A percentile compares a stretch with the other conserved stretches of the same genome.
These are phyloP conservation scores for Torulaspora quercuum DNA, from an alignment of 805 yeast species.

Conservation along the genomic window DNA sequence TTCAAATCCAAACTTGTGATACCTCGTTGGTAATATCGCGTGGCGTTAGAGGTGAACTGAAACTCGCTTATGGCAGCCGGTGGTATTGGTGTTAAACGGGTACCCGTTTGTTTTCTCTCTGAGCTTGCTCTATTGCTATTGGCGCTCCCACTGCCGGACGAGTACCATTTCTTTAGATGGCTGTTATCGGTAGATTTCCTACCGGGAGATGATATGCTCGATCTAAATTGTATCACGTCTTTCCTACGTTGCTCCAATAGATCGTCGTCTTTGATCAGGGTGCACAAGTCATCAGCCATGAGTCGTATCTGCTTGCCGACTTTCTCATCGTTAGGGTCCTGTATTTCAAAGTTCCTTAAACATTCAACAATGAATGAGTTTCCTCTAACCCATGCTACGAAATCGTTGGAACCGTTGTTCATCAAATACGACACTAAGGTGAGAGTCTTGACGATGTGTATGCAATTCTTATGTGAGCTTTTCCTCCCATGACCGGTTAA, in stretches of 20 bases:
- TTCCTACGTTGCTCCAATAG: slow-evolving; percentile 27
- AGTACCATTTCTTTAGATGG: slow-evolving; percentile 22
- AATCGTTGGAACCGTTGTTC: slow-evolving; percentile 52
- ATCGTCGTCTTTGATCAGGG: slow-evolving; percentile 33
- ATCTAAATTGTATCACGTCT: slow-evolving; percentile 32
- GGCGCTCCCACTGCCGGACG: no score
- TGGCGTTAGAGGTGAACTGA: slow-evolving; percentile 11
- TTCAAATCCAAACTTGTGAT: slow-evolving; percentile 21
- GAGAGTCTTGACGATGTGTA: slow-evolving; percentile 47
- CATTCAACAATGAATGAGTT: slow-evolving; percentile 31
- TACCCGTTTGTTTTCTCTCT: slow-evolving; percentile 3
- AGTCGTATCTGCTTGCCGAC: slow-evolving; percentile 41
- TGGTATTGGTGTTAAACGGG: slow-evolving; percentile 3
- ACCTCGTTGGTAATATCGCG: slow-evolving; percentile 10
- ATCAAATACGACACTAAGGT: slow-evolving; percentile 51
- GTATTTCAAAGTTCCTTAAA: slow-evolving; percentile 35
- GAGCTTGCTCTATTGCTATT: slow-evolving; percentile 3
- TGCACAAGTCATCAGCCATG: slow-evolving; percentile 38
- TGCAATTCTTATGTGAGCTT: slow-evolving; percentile 35
- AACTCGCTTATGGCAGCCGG: slow-evolving; percentile 7
- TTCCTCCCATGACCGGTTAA: slow-evolving; percentile 30
- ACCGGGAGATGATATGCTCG: slow-evolving; percentile 37
- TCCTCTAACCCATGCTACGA: slow-evolving; percentile 46
- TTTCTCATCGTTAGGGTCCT: slow-evolving; percentile 34
- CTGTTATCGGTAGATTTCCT: slow-evolving; percentile 36